A percentile compares a stretch with the other conserved stretches of the same genome.
Conservation (phyloP, 2,329 filamentous ascomycete species). For the Aspergillus nomiae region DNA sequence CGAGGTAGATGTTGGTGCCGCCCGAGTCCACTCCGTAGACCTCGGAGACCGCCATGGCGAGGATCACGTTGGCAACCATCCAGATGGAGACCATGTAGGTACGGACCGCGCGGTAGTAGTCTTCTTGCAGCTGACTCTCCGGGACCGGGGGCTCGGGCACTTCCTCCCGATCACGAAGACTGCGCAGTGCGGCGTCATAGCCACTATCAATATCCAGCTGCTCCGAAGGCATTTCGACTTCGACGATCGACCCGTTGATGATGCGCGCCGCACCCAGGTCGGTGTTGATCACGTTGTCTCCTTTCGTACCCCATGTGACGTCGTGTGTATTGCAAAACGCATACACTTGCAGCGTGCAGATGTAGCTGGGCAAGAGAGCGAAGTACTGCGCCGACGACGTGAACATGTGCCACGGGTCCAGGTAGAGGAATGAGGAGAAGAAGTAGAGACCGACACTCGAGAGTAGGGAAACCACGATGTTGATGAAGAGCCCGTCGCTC, state of each 20-base stretch:
- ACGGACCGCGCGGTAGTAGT: constrained; percentile 95
- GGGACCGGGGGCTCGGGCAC: constrained; percentile 64
- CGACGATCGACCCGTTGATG: constrained; percentile 75
- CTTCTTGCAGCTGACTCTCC: constrained; percentile 88
- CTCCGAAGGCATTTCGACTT: constrained; percentile 96
- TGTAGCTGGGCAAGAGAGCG: constrained; percentile 85
- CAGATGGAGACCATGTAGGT: constrained; percentile 97
- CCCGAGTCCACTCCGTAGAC: constrained; percentile 73
- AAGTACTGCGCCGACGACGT: constrained; percentile 92
- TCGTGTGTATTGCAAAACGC: constrained; percentile 99
- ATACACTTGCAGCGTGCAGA: constrained; percentile 96
- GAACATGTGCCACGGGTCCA: constrained; percentile 99
- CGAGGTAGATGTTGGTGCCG: constrained; percentile 83
- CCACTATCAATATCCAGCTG: constrained; percentile 97
- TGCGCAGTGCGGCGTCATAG: constrained; percentile 95
- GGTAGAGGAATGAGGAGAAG: constrained; percentile 91
- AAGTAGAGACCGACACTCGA: constrained; percentile 95
- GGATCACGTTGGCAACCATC: constrained; percentile 88
- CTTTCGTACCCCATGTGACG: constrained; percentile 98
- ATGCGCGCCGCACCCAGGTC: constrained; percentile 86
- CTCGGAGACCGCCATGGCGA: constrained; percentile 91
- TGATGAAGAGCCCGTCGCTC: constrained; percentile 90
- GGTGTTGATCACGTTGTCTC: constrained; percentile 91
- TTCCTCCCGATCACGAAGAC: constrained; percentile 89
- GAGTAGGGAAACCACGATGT: constrained; percentile 84